Conservation (phyloP, 78 protist genomes). For the Diacronema lutheri region DNA sequence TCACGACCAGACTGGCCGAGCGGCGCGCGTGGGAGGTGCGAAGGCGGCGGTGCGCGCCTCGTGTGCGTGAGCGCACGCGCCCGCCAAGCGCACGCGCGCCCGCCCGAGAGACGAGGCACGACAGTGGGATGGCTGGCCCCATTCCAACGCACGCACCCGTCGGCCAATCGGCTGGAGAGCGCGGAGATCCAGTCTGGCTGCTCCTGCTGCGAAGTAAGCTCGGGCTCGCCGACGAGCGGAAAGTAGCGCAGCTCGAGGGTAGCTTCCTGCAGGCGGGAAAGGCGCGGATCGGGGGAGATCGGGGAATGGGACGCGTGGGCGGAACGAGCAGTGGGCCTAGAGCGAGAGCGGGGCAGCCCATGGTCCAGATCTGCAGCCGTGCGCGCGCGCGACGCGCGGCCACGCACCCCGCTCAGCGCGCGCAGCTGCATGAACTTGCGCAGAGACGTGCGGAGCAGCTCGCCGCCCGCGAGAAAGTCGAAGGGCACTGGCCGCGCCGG, state of each 20-base stretch:
- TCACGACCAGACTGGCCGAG: neutral
- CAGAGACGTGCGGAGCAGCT: constrained; percentile 61
- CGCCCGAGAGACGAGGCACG: neutral
- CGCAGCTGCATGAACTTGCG: constrained; percentile 16
- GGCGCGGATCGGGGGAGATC: neutral
- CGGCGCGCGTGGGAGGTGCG: neutral
- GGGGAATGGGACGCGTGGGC: neutral
- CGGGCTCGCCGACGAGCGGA: neutral
- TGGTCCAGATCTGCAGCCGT: too few species aligned
- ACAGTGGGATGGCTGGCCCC: neutral
- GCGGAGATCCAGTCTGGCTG: neutral
- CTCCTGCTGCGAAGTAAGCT: neutral
- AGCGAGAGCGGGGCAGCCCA: too few species aligned
- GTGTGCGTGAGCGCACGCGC: too few species aligned
- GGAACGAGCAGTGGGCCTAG: too few species aligned
- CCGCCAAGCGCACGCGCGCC: too few species aligned
- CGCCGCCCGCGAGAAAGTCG: constrained; percentile 61
- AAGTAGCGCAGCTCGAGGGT: constrained; percentile 21
- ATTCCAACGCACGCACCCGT: neutral
- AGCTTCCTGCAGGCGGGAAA: neutral
- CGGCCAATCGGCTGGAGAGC: neutral
- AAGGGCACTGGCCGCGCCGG: constrained; percentile 41
- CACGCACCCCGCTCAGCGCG: neutral
- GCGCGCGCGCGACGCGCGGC: too few species aligned
- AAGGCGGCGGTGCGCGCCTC: neutral